phyloP scores from a whole-genome alignment of 495 filamentous ascomycete species.

The Aspergillus nidulans region DNA sequence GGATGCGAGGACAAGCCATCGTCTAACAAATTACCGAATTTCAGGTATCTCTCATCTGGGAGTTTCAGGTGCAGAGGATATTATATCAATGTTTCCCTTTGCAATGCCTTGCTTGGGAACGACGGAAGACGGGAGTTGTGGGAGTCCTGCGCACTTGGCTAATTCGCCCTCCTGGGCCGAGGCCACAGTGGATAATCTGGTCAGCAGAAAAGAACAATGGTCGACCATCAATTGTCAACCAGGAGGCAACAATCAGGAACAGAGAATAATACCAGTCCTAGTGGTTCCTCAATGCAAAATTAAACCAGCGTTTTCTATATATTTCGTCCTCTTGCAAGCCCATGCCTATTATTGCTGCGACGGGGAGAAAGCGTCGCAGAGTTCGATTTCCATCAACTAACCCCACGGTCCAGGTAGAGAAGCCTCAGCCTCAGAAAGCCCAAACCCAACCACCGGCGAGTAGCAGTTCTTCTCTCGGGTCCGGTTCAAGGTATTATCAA shows the following conservation, averaged over 20 bases:
- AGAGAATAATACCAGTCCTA: constrained; percentile 1
- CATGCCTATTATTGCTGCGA: constrained; percentile 33
- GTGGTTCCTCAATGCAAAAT: not conserved
- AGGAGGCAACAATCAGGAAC: not conserved
- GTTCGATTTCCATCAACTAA: constrained; percentile 33
- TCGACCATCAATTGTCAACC: constrained; percentile 1
- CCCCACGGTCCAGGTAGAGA: constrained; percentile 13
- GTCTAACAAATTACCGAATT: not conserved
- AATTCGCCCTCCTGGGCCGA: constrained; percentile 10
- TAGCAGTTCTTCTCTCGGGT: not conserved
- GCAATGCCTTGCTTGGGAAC: not conserved
- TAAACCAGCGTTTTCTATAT: constrained; percentile 4
- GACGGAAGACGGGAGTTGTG: not conserved
- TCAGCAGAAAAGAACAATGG: constrained; percentile 19
- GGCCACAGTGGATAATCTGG: not conserved
- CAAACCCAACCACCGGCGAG: constrained; percentile 2
- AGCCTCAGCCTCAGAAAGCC: constrained; percentile 9
- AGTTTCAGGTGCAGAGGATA: not conserved
- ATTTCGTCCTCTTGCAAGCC: constrained; percentile 6
- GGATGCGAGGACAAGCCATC: not conserved
- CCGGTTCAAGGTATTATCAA: constrained; percentile 15
- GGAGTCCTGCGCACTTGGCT: constrained; percentile 13
- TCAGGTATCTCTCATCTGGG: not conserved
- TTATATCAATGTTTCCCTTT: not conserved
- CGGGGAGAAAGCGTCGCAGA: constrained; percentile 37